Evolutionary conservation across 805 yeast genomes (phyloP).

Genomic region (Spathaspora sp.): DNA sequence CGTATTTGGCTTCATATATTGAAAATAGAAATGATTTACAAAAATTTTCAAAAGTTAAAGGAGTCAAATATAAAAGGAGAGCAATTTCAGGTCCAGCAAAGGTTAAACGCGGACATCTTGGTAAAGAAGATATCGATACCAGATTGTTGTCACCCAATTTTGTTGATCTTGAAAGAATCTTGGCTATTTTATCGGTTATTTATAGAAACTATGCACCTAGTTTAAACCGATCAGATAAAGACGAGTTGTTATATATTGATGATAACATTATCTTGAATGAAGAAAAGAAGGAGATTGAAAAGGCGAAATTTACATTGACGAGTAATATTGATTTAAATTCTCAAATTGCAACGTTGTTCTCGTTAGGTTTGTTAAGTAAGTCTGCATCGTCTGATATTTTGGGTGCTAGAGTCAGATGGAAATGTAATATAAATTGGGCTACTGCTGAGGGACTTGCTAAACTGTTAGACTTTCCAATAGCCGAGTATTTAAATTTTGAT

Average conservation of each 20-base stretch:
- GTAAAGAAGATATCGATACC: slow-evolving; percentile 50
- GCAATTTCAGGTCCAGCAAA: neutral
- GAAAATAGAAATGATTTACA: slow-evolving; percentile 67
- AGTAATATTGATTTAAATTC: slow-evolving; percentile 47
- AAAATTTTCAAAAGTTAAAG: slow-evolving; percentile 58
- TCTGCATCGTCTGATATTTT: slow-evolving; percentile 49
- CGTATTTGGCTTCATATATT: slow-evolving; percentile 78
- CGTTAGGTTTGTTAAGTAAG: slow-evolving; percentile 48
- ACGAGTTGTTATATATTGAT: slow-evolving; percentile 17
- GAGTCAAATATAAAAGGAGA: slow-evolving; percentile 29
- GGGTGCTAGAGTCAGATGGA: slow-evolving; percentile 73
- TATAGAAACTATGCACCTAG: slow-evolving; percentile 40
- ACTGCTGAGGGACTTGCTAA: slow-evolving; percentile 56
- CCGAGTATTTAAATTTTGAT: slow-evolving; percentile 45
- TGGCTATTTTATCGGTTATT: slow-evolving; percentile 77
- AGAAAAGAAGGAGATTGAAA: slow-evolving; percentile 29
- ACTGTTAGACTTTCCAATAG: slow-evolving; percentile 64
- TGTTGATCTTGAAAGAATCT: slow-evolving; percentile 73
- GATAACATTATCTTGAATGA: slow-evolving; percentile 34
- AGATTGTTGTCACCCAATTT: slow-evolving; percentile 66
- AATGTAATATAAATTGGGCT: slow-evolving; percentile 69
- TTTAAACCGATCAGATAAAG: slow-evolving; percentile 20
- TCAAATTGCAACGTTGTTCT: slow-evolving; percentile 56
- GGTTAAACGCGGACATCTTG: slow-evolving; percentile 14
- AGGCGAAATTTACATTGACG: slow-evolving; percentile 32